Conservation (phyloP, 139 green algal genomes). For the Coelastrella sp. region DNA sequence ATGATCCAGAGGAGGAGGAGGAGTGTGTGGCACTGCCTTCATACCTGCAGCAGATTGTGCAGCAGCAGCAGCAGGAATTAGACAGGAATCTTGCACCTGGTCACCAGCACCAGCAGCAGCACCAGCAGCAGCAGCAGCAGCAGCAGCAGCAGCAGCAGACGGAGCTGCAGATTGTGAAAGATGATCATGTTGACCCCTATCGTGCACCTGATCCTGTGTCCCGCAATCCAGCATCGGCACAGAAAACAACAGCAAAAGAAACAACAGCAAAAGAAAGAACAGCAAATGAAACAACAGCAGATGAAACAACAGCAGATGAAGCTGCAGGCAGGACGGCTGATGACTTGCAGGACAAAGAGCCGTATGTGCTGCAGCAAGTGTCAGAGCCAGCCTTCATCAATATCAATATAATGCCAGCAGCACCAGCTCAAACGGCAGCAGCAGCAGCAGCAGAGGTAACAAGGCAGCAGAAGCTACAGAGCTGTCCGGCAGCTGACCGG, state of each 20-base stretch:
- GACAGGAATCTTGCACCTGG: background rate
- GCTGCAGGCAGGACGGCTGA: too few species aligned
- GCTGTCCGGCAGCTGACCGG: too few species aligned
- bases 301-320: too few species aligned
- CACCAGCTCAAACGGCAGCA: background rate
- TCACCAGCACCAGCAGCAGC: background rate
- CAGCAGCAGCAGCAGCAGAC: background rate
- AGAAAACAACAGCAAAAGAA: background rate
- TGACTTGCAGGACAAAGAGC: too few species aligned
- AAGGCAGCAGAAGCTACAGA: too few species aligned
- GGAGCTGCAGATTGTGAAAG: background rate
- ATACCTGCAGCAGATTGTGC: constrained; percentile 20
- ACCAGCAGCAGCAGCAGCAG: background rate
- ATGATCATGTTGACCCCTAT: background rate
- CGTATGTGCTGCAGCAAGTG: background rate
- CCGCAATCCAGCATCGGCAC: background rate
- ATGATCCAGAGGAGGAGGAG: background rate
- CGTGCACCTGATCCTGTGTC: too few species aligned
- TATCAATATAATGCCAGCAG: background rate
- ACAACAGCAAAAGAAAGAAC: background rate
- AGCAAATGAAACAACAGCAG: background rate
- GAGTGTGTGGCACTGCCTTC: background rate
- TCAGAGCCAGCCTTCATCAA: background rate
- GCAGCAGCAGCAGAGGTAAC: background rate
- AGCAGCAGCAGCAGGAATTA: background rate